Base-by-base conservation (phyloP, 2,329 filamentous ascomycete genomes). In the Venturia nashicola region DNA sequence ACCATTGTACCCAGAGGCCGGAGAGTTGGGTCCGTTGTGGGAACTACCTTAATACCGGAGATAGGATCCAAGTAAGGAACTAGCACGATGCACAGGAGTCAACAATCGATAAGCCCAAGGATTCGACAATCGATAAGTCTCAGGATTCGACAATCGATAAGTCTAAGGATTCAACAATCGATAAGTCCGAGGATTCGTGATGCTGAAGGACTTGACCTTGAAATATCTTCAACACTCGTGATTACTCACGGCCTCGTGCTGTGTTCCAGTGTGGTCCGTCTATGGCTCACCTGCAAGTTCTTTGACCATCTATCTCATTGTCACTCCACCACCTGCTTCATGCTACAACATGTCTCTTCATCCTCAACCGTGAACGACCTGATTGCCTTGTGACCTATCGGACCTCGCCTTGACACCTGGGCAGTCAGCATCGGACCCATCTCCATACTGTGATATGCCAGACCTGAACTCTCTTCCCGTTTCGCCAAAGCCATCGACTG, bases 381-480 rank as follows among this genome's bases (percentile, higher is more conserved):
- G 36, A 9, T 16, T 42, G 12, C 40, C 40, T 42, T 2, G 8
- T 23, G n/a, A 51, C 20, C 46, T 51, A 20, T 20, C 46, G 11
- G 20, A 27, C 20, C 46, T 27, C 46, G 20, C 46, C 46, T 27
- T 51, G 20, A 27, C 27, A 51, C 46, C 46, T 27, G 32, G 20
- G 14, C 27, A 51, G 23, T 4, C 20, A 5, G 3, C 20, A 23
- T 34, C 34, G 2, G 5, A 34, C 8, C 8, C 27, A 18, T 9
- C 27, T 34, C 48, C 48, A 18, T n/a, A 42, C 12, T 32, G 18
- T 62, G 42, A 3, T 16, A 34, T 55, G 42, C 62, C 62, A 48
- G 62, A 64, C 43, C 14, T 64, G 3, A 64, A 64, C 62, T 62
- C 43, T 16, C 46, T 65, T 5, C 59, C 63, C 1, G 14, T 32